Evolutionary conservation across 495 filamentous ascomycete species (phyloP).

Genomic region (Neurospora terricola): DNA sequence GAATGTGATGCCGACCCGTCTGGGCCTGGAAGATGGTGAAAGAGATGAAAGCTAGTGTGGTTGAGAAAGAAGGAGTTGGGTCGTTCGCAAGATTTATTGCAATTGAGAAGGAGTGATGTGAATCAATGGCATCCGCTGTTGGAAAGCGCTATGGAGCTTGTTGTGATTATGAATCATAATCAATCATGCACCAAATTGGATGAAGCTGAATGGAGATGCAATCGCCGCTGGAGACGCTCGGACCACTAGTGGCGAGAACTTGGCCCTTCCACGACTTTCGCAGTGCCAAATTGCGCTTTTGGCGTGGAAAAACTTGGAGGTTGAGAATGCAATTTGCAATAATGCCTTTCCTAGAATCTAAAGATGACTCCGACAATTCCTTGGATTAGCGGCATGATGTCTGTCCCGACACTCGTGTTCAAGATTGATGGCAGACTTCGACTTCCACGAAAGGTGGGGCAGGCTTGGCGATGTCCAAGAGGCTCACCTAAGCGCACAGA

Average conservation of each 20-base stretch:
- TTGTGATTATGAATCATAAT: not conserved
- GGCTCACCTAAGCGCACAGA: not conserved
- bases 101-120: not conserved
- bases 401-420: not conserved
- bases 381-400: not conserved
- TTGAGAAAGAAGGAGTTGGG: not conserved
- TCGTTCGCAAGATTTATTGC: not conserved
- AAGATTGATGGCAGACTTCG: not conserved
- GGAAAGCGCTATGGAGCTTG: not conserved
- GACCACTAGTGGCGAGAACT: not conserved
- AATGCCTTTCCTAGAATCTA: too few species aligned
- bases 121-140: not conserved
- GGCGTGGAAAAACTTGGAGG: not conserved
- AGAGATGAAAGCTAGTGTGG: not conserved
- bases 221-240: not conserved
- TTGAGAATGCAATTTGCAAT: too few species aligned
- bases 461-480: not conserved
- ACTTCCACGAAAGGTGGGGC: not conserved
- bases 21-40: not conserved
- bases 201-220: not conserved
- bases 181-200: not conserved
- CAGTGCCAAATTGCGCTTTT: not conserved
- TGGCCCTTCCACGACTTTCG: not conserved
- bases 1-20: not conserved
- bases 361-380: not conserved